A percentile compares a stretch with the other conserved stretches of the same genome.
Conservation (phyloP, 2,329 filamentous ascomycete genomes). For the Fusarium denticulatum region DNA sequence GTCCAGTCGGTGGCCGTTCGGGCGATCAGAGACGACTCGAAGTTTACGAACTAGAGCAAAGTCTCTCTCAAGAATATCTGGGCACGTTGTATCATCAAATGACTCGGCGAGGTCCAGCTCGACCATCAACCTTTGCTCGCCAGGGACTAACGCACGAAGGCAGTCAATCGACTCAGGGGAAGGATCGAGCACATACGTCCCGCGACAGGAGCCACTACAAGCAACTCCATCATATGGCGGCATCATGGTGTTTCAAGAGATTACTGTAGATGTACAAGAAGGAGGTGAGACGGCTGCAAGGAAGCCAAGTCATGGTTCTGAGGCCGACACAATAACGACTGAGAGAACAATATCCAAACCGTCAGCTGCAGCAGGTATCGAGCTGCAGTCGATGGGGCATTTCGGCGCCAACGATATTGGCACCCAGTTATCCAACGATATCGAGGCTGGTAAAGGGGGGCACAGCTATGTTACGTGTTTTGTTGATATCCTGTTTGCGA, state of each 20-base stretch:
- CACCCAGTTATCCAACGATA: conserved; percentile 18
- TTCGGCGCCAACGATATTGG: conserved; percentile 38
- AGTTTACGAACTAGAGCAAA: conserved; percentile 2
- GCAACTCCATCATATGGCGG: conserved; percentile 54
- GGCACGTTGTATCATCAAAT: conserved; percentile 22
- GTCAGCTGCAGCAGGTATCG: conserved; percentile 30
- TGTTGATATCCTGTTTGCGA: conserved; percentile 40
- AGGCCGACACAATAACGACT: conserved; percentile 7
- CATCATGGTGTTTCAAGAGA: conserved; percentile 71
- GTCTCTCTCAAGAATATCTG: conserved; percentile 2
- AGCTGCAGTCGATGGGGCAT: conserved; percentile 40
- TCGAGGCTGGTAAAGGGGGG: conserved; percentile 22
- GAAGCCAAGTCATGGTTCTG: conserved; percentile 3
- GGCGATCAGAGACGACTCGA: conserved; percentile 11
- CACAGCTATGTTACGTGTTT: conserved; percentile 32
- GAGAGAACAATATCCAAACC: conserved; percentile 17
- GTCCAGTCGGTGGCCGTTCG: conserved; percentile 28
- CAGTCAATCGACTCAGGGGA: conserved; percentile 28
- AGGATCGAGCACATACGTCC: conserved; percentile 30
- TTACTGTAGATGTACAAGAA: conserved; percentile 61
- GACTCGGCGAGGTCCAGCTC: conserved; percentile 37
- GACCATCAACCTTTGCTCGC: conserved; percentile 41
- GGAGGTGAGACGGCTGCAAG: conserved; percentile 11
- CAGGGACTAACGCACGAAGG: conserved; percentile 19
- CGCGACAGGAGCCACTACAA: conserved; percentile 39